Conservation (phyloP, 345 rosid species). For the Salix caprea region DNA sequence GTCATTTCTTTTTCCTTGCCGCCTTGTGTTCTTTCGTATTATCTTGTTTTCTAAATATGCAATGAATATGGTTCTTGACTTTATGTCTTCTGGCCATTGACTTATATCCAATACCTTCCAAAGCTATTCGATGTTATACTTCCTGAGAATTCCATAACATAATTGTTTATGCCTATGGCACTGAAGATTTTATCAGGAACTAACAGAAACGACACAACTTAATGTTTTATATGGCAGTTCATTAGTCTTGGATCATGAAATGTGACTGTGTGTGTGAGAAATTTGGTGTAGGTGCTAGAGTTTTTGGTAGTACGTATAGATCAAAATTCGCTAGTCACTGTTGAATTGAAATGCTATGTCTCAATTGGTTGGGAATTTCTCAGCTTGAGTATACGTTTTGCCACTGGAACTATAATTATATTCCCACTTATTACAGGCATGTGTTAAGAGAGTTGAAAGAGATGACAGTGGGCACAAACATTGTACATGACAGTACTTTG, state of each 20-base stretch:
- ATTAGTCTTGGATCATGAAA: neutral
- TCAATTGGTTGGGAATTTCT: neutral
- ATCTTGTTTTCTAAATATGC: neutral
- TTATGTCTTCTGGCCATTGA: neutral
- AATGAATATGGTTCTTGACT: neutral
- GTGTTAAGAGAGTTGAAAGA: slow-evolving; percentile 78
- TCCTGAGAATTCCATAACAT: neutral
- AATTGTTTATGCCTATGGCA: neutral
- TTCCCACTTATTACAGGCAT: slow-evolving; percentile 43
- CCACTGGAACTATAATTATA: neutral
- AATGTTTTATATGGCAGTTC: neutral
- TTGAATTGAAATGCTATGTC: neutral
- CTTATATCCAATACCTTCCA: neutral
- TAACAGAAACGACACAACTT: neutral
- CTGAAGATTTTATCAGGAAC: neutral
- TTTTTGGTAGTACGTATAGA: neutral
- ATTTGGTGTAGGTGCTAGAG: neutral
- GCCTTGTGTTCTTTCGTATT: neutral
- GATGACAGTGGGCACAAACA: slow-evolving; percentile 87
- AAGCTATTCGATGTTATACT: neutral
- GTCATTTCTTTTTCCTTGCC: neutral
- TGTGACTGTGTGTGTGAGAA: too few species aligned
- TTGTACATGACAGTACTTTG: slow-evolving; percentile 37
- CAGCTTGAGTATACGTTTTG: neutral
- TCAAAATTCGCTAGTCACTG: neutral